A percentile compares a stretch with the other conserved stretches of the same genome.
These are phyloP conservation scores for Phytophthora capsici DNA, from an alignment of 352 stramenopile genomes.

Conservation along the genomic window DNA sequence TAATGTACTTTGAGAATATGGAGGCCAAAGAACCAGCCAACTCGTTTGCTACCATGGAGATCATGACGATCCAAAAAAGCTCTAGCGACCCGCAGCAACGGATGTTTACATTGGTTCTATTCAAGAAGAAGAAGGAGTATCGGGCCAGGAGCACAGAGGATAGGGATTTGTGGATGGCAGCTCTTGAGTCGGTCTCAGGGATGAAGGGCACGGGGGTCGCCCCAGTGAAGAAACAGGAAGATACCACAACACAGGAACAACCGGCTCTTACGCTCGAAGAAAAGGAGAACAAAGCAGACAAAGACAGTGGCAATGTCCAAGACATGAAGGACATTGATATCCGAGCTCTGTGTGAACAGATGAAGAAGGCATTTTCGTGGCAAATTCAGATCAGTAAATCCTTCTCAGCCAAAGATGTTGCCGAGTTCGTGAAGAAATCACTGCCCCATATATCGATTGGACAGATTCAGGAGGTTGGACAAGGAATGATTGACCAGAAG, in stretches of 20 bases:
- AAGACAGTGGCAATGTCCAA: constrained; percentile 15
- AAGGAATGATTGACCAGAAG: constrained; percentile 75
- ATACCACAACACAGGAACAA: constrained; percentile 2
- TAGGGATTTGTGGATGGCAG: constrained; percentile 71
- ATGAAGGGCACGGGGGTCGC: constrained; percentile 46
- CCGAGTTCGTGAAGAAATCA: constrained; percentile 66
- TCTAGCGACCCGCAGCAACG: constrained; percentile 48
- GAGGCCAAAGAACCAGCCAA: constrained; percentile 48
- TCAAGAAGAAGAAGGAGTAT: constrained; percentile 85
- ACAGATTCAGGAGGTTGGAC: constrained; percentile 62
- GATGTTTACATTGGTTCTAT: constrained; percentile 64
- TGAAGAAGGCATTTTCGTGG: constrained; percentile 75
- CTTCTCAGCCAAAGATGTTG: constrained; percentile 71
- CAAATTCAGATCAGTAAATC: constrained; percentile 82
- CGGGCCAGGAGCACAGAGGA: constrained; percentile 62
- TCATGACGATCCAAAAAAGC: constrained; percentile 59
- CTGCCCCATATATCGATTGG: constrained; percentile 38
- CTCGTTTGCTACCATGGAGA: constrained; percentile 68
- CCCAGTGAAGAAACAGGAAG: constrained; percentile 16
- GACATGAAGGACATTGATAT: constrained; percentile 63
- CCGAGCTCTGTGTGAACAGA: constrained; percentile 63
- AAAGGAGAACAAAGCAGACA: constrained; percentile 17
- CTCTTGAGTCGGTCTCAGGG: constrained; percentile 64
- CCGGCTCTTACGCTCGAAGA: constrained; percentile 3
- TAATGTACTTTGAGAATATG: constrained; percentile 75